phyloP scores from a whole-genome alignment of 2,329 filamentous ascomycete species.

The Nannizziopsis barbatae region DNA sequence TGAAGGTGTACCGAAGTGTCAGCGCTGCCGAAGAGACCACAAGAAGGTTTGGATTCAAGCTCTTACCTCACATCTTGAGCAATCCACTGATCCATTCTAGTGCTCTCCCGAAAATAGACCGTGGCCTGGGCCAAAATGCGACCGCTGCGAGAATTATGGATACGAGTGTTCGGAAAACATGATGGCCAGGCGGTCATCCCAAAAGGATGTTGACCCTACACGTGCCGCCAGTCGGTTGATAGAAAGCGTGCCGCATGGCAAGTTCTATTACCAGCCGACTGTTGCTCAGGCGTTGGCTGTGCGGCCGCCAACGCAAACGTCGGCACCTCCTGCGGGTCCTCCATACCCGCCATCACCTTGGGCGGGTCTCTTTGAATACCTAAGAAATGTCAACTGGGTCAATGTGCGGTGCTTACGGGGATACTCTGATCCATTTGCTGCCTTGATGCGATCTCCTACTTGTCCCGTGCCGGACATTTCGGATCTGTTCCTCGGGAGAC shows the following conservation, averaged over 20 bases:
- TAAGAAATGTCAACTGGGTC: conserved; percentile 16
- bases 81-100: conserved; percentile 11
- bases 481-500: conserved; percentile 15
- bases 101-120: conserved; percentile 16
- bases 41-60: conserved; percentile 14
- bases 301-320: conserved; percentile 6
- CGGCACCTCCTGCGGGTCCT: not conserved
- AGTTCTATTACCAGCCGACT: conserved; percentile 12
- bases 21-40: conserved; percentile 17
- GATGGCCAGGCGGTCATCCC: conserved; percentile 16
- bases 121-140: conserved; percentile 18
- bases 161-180: conserved; percentile 19
- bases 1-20: conserved; percentile 18
- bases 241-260: conserved; percentile 8
- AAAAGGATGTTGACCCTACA: conserved; percentile 15
- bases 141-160: conserved; percentile 18
- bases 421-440: conserved; percentile 14
- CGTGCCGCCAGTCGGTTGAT: conserved; percentile 7
- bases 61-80: not conserved
- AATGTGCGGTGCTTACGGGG: conserved; percentile 13
- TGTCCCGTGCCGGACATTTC: conserved; percentile 15
- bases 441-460: conserved; percentile 16
- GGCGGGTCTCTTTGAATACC: conserved; percentile 15
- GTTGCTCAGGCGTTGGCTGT: conserved; percentile 11
- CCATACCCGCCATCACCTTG: conserved; percentile 12